phyloP scores from a whole-genome alignment of 305 asterid genomes.

The Coffea humblotiana region DNA sequence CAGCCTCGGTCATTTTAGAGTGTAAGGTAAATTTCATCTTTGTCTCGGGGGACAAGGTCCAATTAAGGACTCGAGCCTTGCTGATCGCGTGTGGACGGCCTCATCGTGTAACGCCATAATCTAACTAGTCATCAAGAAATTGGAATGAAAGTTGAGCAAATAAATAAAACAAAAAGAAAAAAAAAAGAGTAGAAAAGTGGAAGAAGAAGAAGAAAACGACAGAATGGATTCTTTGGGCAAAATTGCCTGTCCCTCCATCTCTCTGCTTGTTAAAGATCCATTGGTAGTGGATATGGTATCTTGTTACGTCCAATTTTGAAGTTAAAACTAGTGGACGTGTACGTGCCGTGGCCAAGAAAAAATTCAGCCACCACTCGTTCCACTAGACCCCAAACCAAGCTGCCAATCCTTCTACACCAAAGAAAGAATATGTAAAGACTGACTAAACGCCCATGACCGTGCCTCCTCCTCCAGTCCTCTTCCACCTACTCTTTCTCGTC shows the following conservation, averaged over 20 bases:
- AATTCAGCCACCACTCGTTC: constrained; percentile 54
- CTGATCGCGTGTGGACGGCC: background rate
- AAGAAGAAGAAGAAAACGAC: background rate
- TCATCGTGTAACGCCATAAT: background rate
- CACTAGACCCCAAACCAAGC: constrained; percentile 30
- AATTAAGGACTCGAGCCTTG: background rate
- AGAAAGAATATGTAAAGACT: constrained; percentile 5
- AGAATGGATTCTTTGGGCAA: background rate
- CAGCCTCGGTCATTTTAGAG: background rate
- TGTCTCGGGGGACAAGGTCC: background rate
- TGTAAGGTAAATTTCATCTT: background rate
- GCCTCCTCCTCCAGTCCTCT: constrained; percentile 10
- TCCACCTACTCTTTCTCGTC: constrained; percentile 22
- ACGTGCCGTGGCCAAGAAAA: constrained; percentile 23
- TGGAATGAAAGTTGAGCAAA: background rate
- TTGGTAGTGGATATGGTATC: background rate
- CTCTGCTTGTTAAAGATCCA: background rate
- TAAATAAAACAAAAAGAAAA: no score
- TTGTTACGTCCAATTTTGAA: constrained; percentile 1
- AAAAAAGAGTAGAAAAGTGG: background rate
- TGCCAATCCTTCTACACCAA: constrained; percentile 40
- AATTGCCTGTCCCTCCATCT: background rate
- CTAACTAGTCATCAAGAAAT: background rate
- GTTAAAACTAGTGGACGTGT: constrained; percentile 27
- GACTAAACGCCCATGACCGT: constrained; percentile 22